Evolutionary conservation across 2,329 filamentous ascomycete genomes (phyloP), one percentile per base, ranked within the genome.

Genomic region (Venturia asperata): DNA sequence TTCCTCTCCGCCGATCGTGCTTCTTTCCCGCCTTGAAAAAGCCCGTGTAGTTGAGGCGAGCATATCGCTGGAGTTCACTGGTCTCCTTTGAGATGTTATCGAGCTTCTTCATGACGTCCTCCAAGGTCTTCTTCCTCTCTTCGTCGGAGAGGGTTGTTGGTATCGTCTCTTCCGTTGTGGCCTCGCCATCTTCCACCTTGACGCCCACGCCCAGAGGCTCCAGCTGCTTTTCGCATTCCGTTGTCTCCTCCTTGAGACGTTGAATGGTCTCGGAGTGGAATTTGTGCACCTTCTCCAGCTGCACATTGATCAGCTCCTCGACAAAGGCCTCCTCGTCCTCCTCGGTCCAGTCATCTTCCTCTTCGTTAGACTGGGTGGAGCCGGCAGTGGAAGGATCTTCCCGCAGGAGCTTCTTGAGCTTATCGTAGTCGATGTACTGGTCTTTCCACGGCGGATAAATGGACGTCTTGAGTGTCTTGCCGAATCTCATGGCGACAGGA

Each of bases 1-100:
- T 83, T 65, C 92, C 92, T 69, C 93, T 85, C 79, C 93, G 95
- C 70, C 94, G 90, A 77, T 99, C 94, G 78, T 99, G 94, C 80
- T 99, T 99, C 86, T 99, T 99, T 65, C 92, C 92, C 61, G 96
- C 96, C 82, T 99, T 99, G 74, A 97, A 84, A 77, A 97, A 96
- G 61, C 92, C 94, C 6, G 94, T 96, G 77, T 97, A 99, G 79
- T 99, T 99, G 79, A 97, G 88, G 69, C 88, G 90, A 77, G 91
- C 94, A 79, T 94, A 99, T 76, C 91, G 94, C 78, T 96, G 94
- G 70, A 99, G 83, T 80, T 96, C 90, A 75, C 89, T 93, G 72
- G 95, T 87, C 77, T 97, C 91, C 74, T 91, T 90, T 42, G 90
- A 94, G 76, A 97, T 94, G 64, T 79, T 78, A 76, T 97, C 93